Percentiles rank a stretch among this genome's conserved stretches.
Conservation (phyloP, 768 basidiomycete genomes). For the Galerina marginata region DNA sequence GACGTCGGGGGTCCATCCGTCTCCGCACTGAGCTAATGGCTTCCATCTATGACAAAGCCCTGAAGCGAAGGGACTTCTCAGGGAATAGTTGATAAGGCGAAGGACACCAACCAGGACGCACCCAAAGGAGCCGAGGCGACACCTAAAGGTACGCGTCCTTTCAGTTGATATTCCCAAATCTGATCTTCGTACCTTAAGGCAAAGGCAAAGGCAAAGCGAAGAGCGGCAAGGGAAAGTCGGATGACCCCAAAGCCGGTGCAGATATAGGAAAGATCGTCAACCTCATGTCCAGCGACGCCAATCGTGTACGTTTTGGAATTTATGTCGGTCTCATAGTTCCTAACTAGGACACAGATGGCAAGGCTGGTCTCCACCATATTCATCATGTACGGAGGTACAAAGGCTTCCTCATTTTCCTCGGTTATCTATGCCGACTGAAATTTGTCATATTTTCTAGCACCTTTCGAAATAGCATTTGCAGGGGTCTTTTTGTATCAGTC, state of each 20-base stretch:
- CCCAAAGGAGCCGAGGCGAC: too few species aligned
- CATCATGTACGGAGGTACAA: conserved; percentile 66
- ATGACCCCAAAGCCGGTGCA: conserved; percentile 75
- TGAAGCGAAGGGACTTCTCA: conserved; percentile 83
- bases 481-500: conserved; percentile 79
- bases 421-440: neutral
- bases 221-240: conserved; percentile 39
- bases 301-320: conserved; percentile 42
- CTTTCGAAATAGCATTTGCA: conserved; percentile 80
- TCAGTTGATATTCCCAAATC: neutral
- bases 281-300: conserved; percentile 83
- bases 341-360: conserved; percentile 40
- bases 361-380: conserved; percentile 61
- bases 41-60: conserved; percentile 85
- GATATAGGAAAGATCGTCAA: conserved; percentile 91
- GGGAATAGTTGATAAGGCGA: conserved; percentile 65
- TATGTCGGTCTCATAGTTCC: neutral
- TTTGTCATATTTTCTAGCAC: conserved; percentile 44
- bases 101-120: neutral
- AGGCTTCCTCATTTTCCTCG: neutral
- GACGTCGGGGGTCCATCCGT: conserved; percentile 74
- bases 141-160: neutral
- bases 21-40: conserved; percentile 86
- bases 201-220: neutral
- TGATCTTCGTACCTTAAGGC: neutral